Conservation (phyloP, 2,329 filamentous ascomycete genomes). For the Knufia fluminis region DNA sequence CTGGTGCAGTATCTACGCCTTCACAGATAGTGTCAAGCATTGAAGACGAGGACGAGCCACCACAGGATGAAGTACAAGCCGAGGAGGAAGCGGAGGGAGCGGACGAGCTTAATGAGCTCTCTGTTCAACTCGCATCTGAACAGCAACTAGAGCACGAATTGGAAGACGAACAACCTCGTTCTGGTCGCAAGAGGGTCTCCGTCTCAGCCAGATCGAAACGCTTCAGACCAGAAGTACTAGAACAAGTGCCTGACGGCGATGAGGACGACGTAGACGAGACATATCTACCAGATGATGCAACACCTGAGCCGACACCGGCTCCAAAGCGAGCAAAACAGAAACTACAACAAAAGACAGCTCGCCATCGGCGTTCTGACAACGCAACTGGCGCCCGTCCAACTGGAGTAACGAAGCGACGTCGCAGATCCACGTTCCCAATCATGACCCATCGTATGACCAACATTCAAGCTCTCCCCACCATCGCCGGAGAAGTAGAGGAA, state of each 20-base stretch:
- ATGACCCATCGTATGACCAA: constrained; percentile 26
- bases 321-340: background rate
- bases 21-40: background rate
- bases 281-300: constrained; percentile 15
- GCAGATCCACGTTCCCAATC: constrained; percentile 24
- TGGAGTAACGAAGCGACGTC: background rate
- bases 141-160: background rate
- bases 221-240: constrained; percentile 11
- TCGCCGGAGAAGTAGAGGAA: constrained; percentile 22
- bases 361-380: background rate
- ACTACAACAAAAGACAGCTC: constrained; percentile 6
- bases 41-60: background rate
- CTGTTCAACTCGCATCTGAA: background rate
- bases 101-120: background rate
- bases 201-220: constrained; percentile 15
- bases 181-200: background rate
- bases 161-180: constrained; percentile 8
- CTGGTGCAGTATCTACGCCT: background rate
- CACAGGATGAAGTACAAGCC: background rate
- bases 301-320: constrained; percentile 17
- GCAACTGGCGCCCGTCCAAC: constrained; percentile 10
- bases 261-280: constrained; percentile 17
- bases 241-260: background rate
- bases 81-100: background rate
- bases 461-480: constrained; percentile 18